Evolutionary conservation across 306 rosid genomes (phyloP).

Genomic region (peach (Prunus persica)): DNA sequence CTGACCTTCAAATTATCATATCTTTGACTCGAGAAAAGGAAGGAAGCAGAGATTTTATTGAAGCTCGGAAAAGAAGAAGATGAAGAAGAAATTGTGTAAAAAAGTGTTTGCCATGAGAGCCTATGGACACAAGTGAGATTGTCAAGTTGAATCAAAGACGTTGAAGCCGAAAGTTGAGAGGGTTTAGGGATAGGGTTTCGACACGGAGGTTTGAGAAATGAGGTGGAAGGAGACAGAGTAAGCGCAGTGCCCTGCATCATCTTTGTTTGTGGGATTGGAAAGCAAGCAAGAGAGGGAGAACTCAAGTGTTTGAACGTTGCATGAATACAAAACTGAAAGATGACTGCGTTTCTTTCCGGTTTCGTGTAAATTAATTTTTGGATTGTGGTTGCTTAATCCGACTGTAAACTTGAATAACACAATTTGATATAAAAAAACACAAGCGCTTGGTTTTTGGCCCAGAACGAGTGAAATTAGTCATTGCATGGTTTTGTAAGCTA

Average conservation of each 20-base stretch:
- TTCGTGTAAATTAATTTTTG: background rate
- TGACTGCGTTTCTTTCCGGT: background rate
- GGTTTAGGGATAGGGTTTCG: conserved; percentile 7
- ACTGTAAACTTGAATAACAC: no score
- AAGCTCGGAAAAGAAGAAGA: conserved; percentile 17
- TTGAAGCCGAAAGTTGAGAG: background rate
- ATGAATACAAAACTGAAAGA: conserved; percentile 16
- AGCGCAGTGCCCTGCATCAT: conserved; percentile 39
- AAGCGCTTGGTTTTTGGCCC: no score
- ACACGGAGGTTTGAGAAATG: conserved; percentile 21
- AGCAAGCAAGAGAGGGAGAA: background rate
- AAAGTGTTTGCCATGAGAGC: conserved; percentile 7
- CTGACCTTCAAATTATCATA: conserved; percentile 27
- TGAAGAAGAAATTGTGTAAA: conserved; percentile 16
- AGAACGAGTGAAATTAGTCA: background rate
- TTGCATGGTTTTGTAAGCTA: background rate
- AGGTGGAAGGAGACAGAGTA: conserved; percentile 24
- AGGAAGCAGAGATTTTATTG: conserved; percentile 21
- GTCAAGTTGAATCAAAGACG: background rate
- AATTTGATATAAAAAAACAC: background rate
- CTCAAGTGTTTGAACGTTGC: conserved; percentile 4
- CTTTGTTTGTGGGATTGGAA: background rate
- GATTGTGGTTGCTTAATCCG: no score
- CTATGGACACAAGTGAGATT: conserved; percentile 6
- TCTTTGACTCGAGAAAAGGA: conserved; percentile 26